phyloP scores from a whole-genome alignment of 78 protist species.

The Chrysochromulina tobinii region DNA sequence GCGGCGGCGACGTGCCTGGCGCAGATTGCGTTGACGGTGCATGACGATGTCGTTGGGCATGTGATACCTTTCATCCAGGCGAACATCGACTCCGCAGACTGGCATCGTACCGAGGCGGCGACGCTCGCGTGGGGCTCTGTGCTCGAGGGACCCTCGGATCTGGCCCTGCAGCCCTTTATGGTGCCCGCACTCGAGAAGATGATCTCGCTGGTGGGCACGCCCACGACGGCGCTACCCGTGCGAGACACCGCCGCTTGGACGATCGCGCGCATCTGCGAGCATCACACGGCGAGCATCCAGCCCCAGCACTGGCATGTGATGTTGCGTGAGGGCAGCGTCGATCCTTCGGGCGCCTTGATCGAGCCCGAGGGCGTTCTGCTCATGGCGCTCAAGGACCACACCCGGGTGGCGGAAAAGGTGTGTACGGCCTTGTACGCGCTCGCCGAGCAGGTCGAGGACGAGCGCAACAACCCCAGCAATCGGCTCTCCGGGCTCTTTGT shows the following conservation, averaged over 20 bases:
- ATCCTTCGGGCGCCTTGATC: no score
- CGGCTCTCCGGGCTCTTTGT: slow-evolving; percentile 55
- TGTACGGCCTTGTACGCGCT: slow-evolving; percentile 66
- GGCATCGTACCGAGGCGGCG: slow-evolving; percentile 55
- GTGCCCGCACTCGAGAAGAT: slow-evolving; percentile 19
- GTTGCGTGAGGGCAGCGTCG: no score
- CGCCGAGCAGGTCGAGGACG: slow-evolving; percentile 39
- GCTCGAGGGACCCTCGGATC: slow-evolving; percentile 67
- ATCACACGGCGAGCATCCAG: background rate
- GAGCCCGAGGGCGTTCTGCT: slow-evolving; percentile 34
- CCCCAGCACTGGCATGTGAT: no score
- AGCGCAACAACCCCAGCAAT: slow-evolving; percentile 26
- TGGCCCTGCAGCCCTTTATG: background rate
- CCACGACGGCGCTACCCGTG: slow-evolving; percentile 38
- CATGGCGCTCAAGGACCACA: slow-evolving; percentile 39
- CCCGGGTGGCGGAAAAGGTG: slow-evolving; percentile 66
- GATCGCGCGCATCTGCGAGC: slow-evolving; percentile 76
- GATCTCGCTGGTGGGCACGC: slow-evolving; percentile 51
- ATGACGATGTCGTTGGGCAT: slow-evolving; percentile 56
- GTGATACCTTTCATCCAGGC: slow-evolving; percentile 73
- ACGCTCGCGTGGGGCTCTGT: slow-evolving; percentile 78
- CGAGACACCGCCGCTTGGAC: slow-evolving; percentile 88
- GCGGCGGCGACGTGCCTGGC: slow-evolving; percentile 84
- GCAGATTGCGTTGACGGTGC: slow-evolving; percentile 52
- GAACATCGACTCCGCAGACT: slow-evolving; percentile 40